Conservation (phyloP, 148 eudicot genomes). For the Amaranthus hypochondriacus region DNA sequence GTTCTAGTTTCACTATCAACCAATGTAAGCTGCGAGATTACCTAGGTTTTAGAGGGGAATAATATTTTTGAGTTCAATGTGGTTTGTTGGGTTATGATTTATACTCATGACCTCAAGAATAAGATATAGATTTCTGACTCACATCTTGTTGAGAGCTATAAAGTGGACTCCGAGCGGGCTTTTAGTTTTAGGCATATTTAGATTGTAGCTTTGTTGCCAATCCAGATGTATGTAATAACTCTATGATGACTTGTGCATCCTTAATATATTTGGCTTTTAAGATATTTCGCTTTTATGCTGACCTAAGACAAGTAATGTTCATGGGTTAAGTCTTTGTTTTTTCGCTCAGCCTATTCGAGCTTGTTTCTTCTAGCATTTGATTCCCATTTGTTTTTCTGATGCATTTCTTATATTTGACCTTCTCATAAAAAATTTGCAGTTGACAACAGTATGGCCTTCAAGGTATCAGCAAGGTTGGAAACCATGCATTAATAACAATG, state of each 20-base stretch:
- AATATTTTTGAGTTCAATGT: too few relatives aligned
- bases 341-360: neutral
- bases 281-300: neutral
- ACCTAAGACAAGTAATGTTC: neutral
- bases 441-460: conserved; percentile 69
- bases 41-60: too few relatives aligned
- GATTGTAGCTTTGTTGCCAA: neutral
- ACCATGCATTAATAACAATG: conserved; percentile 54
- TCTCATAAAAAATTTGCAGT: conserved; percentile 43
- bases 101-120: too few relatives aligned
- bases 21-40: too few relatives aligned
- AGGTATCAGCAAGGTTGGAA: conserved; percentile 62
- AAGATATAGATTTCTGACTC: too few relatives aligned
- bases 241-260: neutral
- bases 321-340: neutral
- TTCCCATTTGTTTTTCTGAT: neutral
- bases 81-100: too few relatives aligned
- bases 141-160: too few relatives aligned
- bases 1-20: too few relatives aligned
- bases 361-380: neutral
- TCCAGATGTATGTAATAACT: neutral
- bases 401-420: conserved; percentile 3
- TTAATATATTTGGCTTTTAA: neutral
- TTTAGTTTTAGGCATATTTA: neutral
- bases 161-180: too few relatives aligned